Percentiles rank a stretch among this genome's conserved stretches.
phyloP scores from a whole-genome alignment of 176 grass and related monocot species.

The Triticum dicoccoides region DNA sequence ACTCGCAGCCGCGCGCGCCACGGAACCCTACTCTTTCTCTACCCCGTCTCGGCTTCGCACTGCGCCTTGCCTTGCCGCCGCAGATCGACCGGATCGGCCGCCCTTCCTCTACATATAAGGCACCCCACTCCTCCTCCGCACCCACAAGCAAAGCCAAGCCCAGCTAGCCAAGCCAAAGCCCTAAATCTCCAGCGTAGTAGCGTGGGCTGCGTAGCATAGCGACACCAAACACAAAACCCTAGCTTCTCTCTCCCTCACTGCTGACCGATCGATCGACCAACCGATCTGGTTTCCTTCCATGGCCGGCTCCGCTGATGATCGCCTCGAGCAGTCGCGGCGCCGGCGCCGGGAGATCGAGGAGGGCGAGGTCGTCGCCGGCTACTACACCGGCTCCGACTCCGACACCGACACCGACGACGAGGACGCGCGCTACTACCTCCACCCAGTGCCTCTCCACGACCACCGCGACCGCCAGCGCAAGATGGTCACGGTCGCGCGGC shows the following conservation, averaged over 20 bases:
- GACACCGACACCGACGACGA: conserved; percentile 21
- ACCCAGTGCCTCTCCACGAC: neutral
- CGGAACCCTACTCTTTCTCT: neutral
- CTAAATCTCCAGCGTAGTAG: neutral
- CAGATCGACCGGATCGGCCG: neutral
- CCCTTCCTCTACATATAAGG: neutral
- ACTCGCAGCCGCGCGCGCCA: neutral
- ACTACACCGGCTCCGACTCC: neutral
- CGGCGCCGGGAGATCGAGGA: neutral
- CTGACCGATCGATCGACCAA: neutral
- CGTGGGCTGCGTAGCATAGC: no score
- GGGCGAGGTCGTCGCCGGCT: conserved; percentile 7
- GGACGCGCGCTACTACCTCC: neutral
- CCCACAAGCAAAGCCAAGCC: neutral
- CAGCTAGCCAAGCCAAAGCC: neutral
- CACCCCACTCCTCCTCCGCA: neutral
- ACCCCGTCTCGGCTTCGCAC: no score
- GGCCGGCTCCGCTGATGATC: neutral
- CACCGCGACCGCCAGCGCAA: neutral
- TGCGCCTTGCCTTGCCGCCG: neutral
- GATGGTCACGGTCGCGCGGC: no score
- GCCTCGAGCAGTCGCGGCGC: neutral
- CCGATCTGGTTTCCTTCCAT: neutral
- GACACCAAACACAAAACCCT: neutral
- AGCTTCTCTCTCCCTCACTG: neutral